Conservation (phyloP, 164 flowering plant species). For the Nymphaea colorata region DNA sequence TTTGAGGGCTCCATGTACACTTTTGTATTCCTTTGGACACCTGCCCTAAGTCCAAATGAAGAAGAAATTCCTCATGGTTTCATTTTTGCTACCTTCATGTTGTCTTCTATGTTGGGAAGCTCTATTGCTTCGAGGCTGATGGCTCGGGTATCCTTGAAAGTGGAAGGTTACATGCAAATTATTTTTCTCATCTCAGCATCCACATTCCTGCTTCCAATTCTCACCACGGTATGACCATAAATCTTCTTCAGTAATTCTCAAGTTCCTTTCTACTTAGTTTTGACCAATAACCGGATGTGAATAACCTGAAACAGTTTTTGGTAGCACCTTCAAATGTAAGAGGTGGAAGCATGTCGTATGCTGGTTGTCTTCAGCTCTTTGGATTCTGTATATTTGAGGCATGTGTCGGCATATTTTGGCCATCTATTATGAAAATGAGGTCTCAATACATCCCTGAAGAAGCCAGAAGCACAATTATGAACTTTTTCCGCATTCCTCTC, state of each 20-base stretch:
- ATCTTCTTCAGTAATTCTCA: neutral
- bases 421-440: constrained; percentile 97
- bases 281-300: neutral
- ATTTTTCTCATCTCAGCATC: constrained; percentile 62
- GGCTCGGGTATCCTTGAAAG: constrained; percentile 56
- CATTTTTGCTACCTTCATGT: constrained; percentile 94
- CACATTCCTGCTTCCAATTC: constrained; percentile 63
- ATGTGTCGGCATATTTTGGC: constrained; percentile 97
- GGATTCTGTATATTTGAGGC: constrained; percentile 90
- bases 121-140: constrained; percentile 77
- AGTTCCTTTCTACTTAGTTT: neutral
- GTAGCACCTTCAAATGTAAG: constrained; percentile 49
- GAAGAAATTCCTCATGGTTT: constrained; percentile 98
- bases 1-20: constrained; percentile 99
- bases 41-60: constrained; percentile 88
- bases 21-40: constrained; percentile 98
- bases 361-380: constrained; percentile 67
- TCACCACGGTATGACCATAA: constrained; percentile 49
- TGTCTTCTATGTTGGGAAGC: constrained; percentile 97
- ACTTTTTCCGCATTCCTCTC: constrained; percentile 96
- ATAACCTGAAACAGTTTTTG: constrained; percentile 40
- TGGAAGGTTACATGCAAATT: constrained; percentile 94
- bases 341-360: constrained; percentile 70
- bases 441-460: constrained; percentile 98
- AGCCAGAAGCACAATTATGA: constrained; percentile 96